phyloP scores from a whole-genome alignment of 1,139 yeast genomes.

The Kodamaea derodonti region DNA sequence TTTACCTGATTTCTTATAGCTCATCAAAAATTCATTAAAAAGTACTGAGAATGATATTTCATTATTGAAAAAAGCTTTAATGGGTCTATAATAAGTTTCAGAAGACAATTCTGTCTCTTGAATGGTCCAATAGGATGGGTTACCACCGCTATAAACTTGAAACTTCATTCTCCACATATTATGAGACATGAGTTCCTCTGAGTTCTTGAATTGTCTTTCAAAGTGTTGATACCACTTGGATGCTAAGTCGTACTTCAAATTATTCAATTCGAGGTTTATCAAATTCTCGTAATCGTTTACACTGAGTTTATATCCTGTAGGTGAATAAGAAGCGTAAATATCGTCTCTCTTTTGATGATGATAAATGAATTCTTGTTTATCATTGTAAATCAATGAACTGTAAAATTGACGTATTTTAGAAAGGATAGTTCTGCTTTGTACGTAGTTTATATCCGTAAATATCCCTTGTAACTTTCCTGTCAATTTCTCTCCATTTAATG shows the following conservation, averaged over 20 bases:
- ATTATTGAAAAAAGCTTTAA: conserved; percentile 16
- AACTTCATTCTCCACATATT: conserved; percentile 35
- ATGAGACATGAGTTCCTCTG: conserved; percentile 22
- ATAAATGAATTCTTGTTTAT: conserved; percentile 21
- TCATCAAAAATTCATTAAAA: conserved; percentile 20
- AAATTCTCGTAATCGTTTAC: conserved; percentile 38
- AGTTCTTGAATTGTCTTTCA: conserved; percentile 20
- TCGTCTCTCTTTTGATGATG: conserved; percentile 15
- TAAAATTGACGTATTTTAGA: conserved; percentile 26
- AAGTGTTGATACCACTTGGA: conserved; percentile 37
- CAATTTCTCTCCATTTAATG: conserved; percentile 9
- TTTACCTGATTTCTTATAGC: conserved; percentile 10
- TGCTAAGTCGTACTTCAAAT: conserved; percentile 37
- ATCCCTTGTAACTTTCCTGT: conserved; percentile 7
- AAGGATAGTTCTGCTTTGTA: conserved; percentile 13
- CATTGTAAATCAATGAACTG: conserved; percentile 22
- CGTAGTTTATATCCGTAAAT: conserved; percentile 7
- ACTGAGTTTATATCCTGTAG: conserved; percentile 21
- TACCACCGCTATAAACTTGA: conserved; percentile 33
- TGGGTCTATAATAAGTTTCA: conserved; percentile 16
- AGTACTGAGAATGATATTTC: conserved; percentile 19
- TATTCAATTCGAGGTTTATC: conserved; percentile 31
- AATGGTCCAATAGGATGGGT: conserved; percentile 29
- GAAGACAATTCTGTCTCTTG: conserved; percentile 22
- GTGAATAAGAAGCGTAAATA: conserved; percentile 15